Base-by-base conservation (phyloP, 768 basidiomycete genomes). In the Nidularia sp. region DNA sequence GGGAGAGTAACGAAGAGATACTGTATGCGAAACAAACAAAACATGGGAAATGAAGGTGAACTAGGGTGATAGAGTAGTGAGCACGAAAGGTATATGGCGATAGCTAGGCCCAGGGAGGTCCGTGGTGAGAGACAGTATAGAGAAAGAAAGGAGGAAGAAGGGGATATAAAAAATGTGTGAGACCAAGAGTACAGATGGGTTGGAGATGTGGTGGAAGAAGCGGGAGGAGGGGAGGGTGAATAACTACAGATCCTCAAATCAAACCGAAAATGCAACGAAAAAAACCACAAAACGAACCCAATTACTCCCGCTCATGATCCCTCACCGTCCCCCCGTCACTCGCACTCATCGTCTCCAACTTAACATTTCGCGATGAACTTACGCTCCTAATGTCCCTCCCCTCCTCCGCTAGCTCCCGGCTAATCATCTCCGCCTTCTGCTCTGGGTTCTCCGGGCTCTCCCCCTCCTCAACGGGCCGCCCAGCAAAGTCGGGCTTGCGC, bases 301-400 rank as follows among this genome's bases (percentile, higher is more conserved):
- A 33, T 35, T 25, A 10, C 15, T 32, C 34, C 13, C 29, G 47
- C 22, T 48, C 9, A 10, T n/a, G 34, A 35, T 25, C 18, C 22
- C 10, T 42, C 60, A 77, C 76, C 55, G 68, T 67, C 32, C 75
- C 74, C 60, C 76, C 79, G 56, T 71, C 78, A 56, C 70, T 68
- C 61, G 82, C 80, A 64, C 80, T 79, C 53, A 80, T 67, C 57
- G 83, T 84, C 66, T 92, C 89, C 53, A 93, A 88, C 62, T 72
- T 81, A 53, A 90, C 88, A 41, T 88, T 90, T 61, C 90, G 77
- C 59, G 85, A 86, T 41, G 87, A 90, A 59, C 81, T 74, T 35
- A 93, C 92, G 63, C 88, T 92, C 63, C 88, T 74, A 43, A 94
- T 87, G 65, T 92, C 91, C 60, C 87, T 76, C n/a, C 92, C 92